A percentile compares a stretch with the other conserved stretches of the same genome.
Conservation (phyloP, 768 basidiomycete species). For the Tulasnella sp. region DNA sequence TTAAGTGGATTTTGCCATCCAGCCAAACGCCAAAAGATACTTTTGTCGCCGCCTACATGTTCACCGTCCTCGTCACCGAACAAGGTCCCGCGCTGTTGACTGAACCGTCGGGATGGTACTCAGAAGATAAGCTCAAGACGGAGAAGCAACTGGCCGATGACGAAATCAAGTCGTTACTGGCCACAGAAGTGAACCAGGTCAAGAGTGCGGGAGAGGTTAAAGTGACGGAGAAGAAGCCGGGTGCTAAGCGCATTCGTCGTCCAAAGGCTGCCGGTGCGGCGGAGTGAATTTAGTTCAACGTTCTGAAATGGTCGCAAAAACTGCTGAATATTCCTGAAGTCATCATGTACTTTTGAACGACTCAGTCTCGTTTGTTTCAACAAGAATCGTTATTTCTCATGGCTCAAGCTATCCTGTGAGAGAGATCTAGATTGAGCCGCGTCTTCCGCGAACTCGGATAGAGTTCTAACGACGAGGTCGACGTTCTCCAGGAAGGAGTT, state of each 20-base stretch:
- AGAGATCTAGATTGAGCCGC: conserved; percentile 39
- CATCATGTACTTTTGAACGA: conserved; percentile 7
- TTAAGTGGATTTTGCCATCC: neutral
- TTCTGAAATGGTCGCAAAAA: neutral
- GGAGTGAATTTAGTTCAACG: neutral
- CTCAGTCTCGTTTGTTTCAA: neutral
- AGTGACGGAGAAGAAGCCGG: conserved; percentile 1
- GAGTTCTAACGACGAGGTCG: conserved; percentile 76
- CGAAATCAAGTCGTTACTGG: conserved; percentile 72
- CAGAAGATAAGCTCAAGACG: conserved; percentile 82
- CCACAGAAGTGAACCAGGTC: conserved; percentile 44
- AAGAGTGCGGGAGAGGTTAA: conserved; percentile 5
- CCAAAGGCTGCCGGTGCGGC: neutral
- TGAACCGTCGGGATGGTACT: conserved; percentile 88
- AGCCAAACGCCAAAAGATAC: conserved; percentile 80
- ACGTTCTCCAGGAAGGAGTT: conserved; percentile 89
- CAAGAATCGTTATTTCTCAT: neutral
- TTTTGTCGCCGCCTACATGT: conserved; percentile 92
- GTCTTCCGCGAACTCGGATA: conserved; percentile 73
- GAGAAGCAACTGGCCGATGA: conserved; percentile 87
- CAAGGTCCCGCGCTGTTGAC: conserved; percentile 85
- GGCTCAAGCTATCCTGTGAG: neutral
- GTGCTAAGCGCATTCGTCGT: neutral
- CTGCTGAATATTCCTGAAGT: conserved; percentile 13
- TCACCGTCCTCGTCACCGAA: conserved; percentile 90